Evolutionary conservation across 176 grass and related monocot genomes (phyloP).

Genomic region (Phoenix dactylifera): DNA sequence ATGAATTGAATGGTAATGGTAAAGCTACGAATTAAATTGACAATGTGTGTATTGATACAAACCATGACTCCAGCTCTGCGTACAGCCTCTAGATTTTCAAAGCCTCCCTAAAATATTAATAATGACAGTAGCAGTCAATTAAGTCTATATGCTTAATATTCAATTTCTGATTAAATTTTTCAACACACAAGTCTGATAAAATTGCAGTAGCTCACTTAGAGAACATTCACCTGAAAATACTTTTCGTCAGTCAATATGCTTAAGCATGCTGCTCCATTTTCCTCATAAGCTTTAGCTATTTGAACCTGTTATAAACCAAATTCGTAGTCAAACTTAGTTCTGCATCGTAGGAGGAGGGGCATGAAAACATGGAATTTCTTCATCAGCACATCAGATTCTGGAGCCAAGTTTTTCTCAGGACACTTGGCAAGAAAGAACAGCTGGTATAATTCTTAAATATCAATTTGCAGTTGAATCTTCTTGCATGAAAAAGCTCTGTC

Average conservation of each 20-base stretch:
- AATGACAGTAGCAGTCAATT: background rate
- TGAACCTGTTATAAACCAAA: constrained; percentile 26
- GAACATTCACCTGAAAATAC: constrained; percentile 41
- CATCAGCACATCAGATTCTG: too few relatives aligned
- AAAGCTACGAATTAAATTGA: background rate
- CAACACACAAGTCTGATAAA: too few relatives aligned
- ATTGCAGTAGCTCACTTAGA: background rate
- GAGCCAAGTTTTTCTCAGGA: too few relatives aligned
- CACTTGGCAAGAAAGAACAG: too few relatives aligned
- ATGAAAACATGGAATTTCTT: too few relatives aligned
- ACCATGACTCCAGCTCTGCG: constrained; percentile 66
- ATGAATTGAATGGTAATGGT: too few relatives aligned
- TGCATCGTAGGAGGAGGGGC: too few relatives aligned
- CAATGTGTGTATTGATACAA: background rate
- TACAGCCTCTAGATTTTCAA: constrained; percentile 67
- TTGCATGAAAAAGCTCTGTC: too few relatives aligned
- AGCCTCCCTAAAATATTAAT: constrained; percentile 47
- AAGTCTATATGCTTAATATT: background rate
- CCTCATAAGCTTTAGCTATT: constrained; percentile 47
- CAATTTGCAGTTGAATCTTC: too few relatives aligned
- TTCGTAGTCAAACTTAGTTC: too few relatives aligned
- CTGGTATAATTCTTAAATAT: too few relatives aligned
- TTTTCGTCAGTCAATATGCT: constrained; percentile 74
- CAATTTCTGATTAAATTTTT: too few relatives aligned
- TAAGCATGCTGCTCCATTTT: constrained; percentile 54